Conservation (phyloP, 768 basidiomycete species). For the Crassisporium funariophilum region DNA sequence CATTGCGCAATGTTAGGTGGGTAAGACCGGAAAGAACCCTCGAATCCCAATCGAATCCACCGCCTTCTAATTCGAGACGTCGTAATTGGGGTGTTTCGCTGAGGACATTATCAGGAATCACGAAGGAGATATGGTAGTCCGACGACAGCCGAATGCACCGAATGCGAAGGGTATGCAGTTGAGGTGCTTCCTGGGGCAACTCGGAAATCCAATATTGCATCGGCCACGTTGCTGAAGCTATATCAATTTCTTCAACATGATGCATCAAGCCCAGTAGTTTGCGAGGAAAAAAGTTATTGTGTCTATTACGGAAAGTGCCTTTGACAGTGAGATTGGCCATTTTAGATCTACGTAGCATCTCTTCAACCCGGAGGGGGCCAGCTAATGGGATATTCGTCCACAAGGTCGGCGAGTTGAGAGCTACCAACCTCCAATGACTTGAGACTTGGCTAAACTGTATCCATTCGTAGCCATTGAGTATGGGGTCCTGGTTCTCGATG, state of each 20-base stretch:
- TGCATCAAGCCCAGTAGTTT: conserved; percentile 17
- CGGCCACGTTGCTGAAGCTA: not conserved
- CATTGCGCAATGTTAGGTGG: conserved; percentile 36
- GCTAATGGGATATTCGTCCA: conserved; percentile 41
- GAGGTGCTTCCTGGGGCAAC: conserved; percentile 12
- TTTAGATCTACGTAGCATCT: conserved; percentile 49
- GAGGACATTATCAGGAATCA: not conserved
- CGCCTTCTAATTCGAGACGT: conserved; percentile 35
- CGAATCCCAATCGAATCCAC: conserved; percentile 38
- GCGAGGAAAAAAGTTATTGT: conserved; percentile 25
- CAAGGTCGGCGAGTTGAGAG: conserved; percentile 39
- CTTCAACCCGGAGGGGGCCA: conserved; percentile 32
- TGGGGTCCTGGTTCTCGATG: conserved; percentile 16
- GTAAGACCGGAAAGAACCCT: conserved; percentile 36
- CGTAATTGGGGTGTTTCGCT: conserved; percentile 26
- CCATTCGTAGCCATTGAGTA: conserved; percentile 24
- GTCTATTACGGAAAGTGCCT: conserved; percentile 24
- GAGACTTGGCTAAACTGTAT: conserved; percentile 42
- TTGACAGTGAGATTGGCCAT: conserved; percentile 35
- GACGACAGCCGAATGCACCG: conserved; percentile 19
- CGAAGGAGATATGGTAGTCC: conserved; percentile 22
- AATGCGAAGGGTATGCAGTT: conserved; percentile 17
- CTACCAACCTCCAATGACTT: conserved; percentile 46
- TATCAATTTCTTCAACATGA: not conserved
- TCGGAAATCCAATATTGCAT: not conserved